Evolutionary conservation across 1,284 basidiomycete genomes (phyloP).

Genomic region (Sparassis latifolia): DNA sequence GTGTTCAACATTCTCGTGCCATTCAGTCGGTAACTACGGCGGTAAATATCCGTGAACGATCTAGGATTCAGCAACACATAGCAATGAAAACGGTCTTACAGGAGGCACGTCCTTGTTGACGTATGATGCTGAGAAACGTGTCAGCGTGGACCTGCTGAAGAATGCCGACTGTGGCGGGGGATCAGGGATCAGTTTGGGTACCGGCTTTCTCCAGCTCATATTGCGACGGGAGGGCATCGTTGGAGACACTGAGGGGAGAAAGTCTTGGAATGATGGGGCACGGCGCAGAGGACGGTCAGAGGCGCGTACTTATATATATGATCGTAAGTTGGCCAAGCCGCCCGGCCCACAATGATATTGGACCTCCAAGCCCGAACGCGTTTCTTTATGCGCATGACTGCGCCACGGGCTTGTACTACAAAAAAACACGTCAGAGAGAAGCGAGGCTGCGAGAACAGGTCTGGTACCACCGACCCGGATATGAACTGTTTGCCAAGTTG

Average conservation of each 20-base stretch:
- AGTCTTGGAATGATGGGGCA: not conserved
- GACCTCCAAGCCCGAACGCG: too few species aligned
- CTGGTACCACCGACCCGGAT: too few species aligned
- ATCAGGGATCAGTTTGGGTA: slow-evolving; percentile 55
- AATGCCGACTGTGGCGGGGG: slow-evolving; percentile 41
- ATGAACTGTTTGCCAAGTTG: too few species aligned
- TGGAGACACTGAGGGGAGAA: not conserved
- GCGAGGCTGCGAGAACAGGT: too few species aligned
- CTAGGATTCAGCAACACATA: not conserved
- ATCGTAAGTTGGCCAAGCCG: too few species aligned
- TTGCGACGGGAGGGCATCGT: slow-evolving; percentile 15
- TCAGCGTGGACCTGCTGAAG: slow-evolving; percentile 20
- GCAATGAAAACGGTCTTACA: slow-evolving; percentile 24
- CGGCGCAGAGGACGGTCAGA: not conserved
- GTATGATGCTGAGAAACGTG: slow-evolving; percentile 24
- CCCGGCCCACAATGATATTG: too few species aligned
- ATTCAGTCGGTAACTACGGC: slow-evolving; percentile 44
- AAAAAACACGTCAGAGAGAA: too few species aligned
- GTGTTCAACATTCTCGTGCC: slow-evolving; percentile 39
- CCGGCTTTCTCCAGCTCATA: slow-evolving; percentile 63
- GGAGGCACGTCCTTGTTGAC: slow-evolving; percentile 35
- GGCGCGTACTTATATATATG: not conserved
- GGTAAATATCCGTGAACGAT: slow-evolving; percentile 7
- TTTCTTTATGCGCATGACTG: too few species aligned
- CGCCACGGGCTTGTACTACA: too few species aligned